Conservation (phyloP, 2,329 filamentous ascomycete species). For the Colletotrichum paranaense region DNA sequence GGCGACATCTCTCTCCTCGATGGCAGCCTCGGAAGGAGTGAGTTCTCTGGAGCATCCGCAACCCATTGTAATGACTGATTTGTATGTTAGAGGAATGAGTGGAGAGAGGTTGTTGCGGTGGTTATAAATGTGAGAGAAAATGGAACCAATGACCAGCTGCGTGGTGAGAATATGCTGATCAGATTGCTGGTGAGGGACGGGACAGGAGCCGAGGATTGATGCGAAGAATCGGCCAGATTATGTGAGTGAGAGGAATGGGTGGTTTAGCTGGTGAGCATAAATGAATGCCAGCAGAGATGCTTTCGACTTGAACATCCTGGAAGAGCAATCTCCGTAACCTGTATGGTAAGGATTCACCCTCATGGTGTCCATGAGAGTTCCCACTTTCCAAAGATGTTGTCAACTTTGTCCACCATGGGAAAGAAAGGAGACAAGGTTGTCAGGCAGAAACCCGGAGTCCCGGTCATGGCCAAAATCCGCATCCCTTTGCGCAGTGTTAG, state of each 20-base stretch:
- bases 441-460: no score
- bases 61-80: not conserved
- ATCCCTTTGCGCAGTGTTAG: no score
- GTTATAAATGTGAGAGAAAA: not conserved
- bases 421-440: no score
- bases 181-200: not conserved
- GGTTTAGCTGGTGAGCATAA: no score
- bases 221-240: no score
- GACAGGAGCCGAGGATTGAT: no score
- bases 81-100: not conserved
- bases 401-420: not conserved
- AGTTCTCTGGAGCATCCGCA: not conserved
- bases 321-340: no score
- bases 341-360: not conserved
- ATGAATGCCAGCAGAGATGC: no score
- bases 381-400: not conserved
- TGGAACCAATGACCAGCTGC: no score
- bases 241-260: no score
- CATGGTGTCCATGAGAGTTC: not conserved
- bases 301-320: no score
- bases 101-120: not conserved
- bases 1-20: not conserved
- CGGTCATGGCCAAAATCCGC: no score
- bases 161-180: not conserved
- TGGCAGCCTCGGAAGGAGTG: not conserved